Evolutionary conservation across 768 basidiomycete species (phyloP), one percentile per base, ranked within the genome.

Genomic region (Pleurotus tuoliensis): DNA sequence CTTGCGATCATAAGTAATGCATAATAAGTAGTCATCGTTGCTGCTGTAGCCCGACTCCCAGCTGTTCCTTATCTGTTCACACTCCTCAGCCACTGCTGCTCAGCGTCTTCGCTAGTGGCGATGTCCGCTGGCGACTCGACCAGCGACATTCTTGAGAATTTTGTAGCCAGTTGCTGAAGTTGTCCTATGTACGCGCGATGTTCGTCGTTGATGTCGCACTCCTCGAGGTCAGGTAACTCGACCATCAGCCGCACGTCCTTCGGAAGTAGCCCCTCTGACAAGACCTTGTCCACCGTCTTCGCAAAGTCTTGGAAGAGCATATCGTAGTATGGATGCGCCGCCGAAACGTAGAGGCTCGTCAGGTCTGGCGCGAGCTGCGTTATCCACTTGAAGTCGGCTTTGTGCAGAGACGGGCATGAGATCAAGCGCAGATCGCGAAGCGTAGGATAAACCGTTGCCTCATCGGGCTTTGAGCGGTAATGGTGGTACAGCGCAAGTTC

Each of bases 351-450:
- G 25, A 50, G 9, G 48, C 38, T 7, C 12, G 20, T 8, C 16
- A 50, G 27, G n/a, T 30, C 48, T 16, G 48, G 48, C 30, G 48
- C 48, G 13, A 50, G 48, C 30, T 50, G 48, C 13, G 27, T 27
- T 24, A 50, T 50, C 48, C 48, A 50, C 12, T 50, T 50, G 48
- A 50, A 50, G 37, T 50, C 48, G 25, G 30, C 48, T 15, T 50
- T 50, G 48, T 50, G 48, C 4, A 50, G 27, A 15, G 48, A 20
- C 20, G 48, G 30, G 37, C 48, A 50, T 12, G 48, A 50, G 13
- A 50, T 18, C 13, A 50, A 25, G 20, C 27, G 48, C 24, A 50
- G 48, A 30, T 30, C n/a, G 30, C 48, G 48, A 12, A 50, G 48
- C 25, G 16, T 30, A 25, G 48, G 48, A 16, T 30, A 34, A 13